phyloP scores from a whole-genome alignment of 345 rosid genomes.

The Acer saccharum region DNA sequence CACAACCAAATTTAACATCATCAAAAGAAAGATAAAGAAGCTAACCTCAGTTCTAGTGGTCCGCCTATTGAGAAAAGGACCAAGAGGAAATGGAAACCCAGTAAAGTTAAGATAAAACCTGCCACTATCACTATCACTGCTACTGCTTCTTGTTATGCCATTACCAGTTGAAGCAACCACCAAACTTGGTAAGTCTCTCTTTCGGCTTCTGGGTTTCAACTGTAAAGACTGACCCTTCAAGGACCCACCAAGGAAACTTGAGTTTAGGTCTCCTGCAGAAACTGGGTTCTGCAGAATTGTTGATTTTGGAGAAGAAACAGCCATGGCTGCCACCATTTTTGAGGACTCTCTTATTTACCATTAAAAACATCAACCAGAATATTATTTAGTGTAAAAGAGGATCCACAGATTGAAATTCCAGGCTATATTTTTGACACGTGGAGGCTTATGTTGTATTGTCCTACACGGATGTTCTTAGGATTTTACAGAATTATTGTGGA shows the following conservation, averaged over 20 bases:
- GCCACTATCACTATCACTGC: slow-evolving; percentile 28
- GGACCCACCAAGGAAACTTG: slow-evolving; percentile 49
- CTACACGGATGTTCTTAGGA: slow-evolving; percentile 29
- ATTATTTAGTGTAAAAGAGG: not conserved
- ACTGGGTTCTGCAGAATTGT: slow-evolving; percentile 43
- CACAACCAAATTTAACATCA: not conserved
- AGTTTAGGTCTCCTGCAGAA: slow-evolving; percentile 37
- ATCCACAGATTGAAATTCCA: slow-evolving; percentile 19
- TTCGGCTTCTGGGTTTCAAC: slow-evolving; percentile 39
- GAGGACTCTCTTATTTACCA: not conserved
- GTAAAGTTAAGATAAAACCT: slow-evolving; percentile 85
- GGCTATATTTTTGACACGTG: slow-evolving; percentile 58
- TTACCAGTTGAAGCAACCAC: slow-evolving; percentile 57
- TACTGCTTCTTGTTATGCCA: slow-evolving; percentile 21
- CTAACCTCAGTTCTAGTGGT: slow-evolving; percentile 86
- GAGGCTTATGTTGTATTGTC: slow-evolving; percentile 32
- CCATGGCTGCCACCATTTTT: slow-evolving; percentile 52
- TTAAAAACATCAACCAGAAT: not conserved
- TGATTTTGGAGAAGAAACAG: slow-evolving; percentile 59
- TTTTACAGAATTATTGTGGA: slow-evolving; percentile 25
- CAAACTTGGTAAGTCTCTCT: slow-evolving; percentile 33
- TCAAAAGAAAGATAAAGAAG: slow-evolving; percentile 2
- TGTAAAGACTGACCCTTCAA: slow-evolving; percentile 40
- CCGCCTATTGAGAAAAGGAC: slow-evolving; percentile 91
- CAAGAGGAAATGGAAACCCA: slow-evolving; percentile 96